Evolutionary conservation across 2,329 filamentous ascomycete genomes (phyloP).

Genomic region (Meredithiella fracta): DNA sequence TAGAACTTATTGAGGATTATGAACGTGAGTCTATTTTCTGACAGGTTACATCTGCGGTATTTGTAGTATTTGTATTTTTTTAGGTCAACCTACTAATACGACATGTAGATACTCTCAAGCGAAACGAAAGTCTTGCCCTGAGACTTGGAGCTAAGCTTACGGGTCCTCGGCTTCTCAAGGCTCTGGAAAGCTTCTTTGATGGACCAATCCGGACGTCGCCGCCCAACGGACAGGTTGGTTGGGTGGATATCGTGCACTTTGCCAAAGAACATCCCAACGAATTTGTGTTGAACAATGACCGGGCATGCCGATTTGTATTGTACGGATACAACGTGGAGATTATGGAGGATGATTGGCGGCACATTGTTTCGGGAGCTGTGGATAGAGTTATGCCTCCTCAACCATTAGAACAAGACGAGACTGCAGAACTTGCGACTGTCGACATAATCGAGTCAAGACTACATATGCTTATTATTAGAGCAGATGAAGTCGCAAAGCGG

Average conservation of each 20-base stretch:
- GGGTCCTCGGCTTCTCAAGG: conserved; percentile 67
- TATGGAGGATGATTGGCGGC: conserved; percentile 69
- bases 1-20: conserved; percentile 61
- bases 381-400: conserved; percentile 64
- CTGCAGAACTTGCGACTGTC: conserved; percentile 66
- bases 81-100: conserved; percentile 1
- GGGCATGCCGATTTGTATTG: conserved; percentile 66
- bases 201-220: conserved; percentile 46
- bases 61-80: no score
- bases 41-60: neutral
- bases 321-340: conserved; percentile 74
- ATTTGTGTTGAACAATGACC: conserved; percentile 53
- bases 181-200: conserved; percentile 75
- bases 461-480: conserved; percentile 59
- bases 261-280: conserved; percentile 65
- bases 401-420: conserved; percentile 71
- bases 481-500: conserved; percentile 49
- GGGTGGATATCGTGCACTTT: conserved; percentile 76
- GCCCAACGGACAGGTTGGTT: conserved; percentile 43
- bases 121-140: conserved; percentile 73
- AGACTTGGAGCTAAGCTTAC: conserved; percentile 72
- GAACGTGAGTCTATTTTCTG: conserved; percentile 33
- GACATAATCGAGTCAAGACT: conserved; percentile 71
- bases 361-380: conserved; percentile 68
- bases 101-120: conserved; percentile 50